Base-by-base conservation (phyloP, 139 green algal genomes). In the Chlorella sp. region DNA sequence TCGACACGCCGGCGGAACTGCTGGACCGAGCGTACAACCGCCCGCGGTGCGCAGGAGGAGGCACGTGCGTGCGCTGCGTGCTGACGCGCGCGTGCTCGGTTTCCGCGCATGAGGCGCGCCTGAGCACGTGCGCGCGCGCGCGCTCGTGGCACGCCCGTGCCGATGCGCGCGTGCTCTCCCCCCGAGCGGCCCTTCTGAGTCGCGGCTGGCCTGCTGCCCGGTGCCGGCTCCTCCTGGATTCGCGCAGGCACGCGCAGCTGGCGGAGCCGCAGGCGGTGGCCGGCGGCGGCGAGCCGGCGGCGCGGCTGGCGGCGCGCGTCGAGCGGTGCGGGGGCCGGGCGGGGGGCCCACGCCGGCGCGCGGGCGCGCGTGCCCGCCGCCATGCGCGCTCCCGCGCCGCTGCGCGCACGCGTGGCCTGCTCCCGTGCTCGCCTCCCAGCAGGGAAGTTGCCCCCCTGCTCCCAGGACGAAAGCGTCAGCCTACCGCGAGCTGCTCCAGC, bases 401-500 rank as follows among this genome's bases (percentile, higher is more conserved):
- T 68, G 35, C 51, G 29, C 31, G 56, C 43, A 35, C 1, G n/a
- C 2, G 31, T 23, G 3, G 23, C 14, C 48, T 77, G 17, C 43
- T 5, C 29, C 11, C 31, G 25, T 55, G 45, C 25, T 56, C 21
- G 7, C 29, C 11, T 23, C 59, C n/a, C 29, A 65, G 6, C 58
- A 17, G 25, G 58, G 23, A 29, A 40, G 17, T 42, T 14, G 9
- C 59, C 31, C n/a, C 33, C 59, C 33, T 23, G 25, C 5, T 11
- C 71, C 27, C 86, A 95, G 87, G 83, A 85, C 75, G 58, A 88
- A 88, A 71, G 64, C 76, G 5, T 78, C 77, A 0, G 74, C 91
- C 2, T 98, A 98, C 60, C 83, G 82, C 60, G 90, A 97, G 87
- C 88, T 98, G 36, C 56, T 83, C 51, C 81, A 97, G 82, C 83